A percentile compares a stretch with the other conserved stretches of the same genome.
These are phyloP conservation scores for Aurantiochytrium sp. DNA, from an alignment of 108 stramenopile species.

Conservation along the genomic window DNA sequence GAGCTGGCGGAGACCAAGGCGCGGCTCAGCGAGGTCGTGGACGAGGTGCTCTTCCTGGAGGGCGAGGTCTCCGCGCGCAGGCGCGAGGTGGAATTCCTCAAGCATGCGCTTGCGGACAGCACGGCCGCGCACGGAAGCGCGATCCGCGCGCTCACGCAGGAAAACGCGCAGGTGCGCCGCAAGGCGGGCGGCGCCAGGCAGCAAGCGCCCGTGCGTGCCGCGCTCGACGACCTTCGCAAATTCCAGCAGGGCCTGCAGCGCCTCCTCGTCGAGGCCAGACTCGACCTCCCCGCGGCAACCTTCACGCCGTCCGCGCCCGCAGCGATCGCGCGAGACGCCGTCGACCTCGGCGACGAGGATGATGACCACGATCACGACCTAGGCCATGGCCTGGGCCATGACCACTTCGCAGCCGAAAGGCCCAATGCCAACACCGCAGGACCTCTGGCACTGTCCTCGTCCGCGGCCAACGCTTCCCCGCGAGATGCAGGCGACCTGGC, in stretches of 20 bases:
- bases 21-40: background rate
- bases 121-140: background rate
- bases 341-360: background rate
- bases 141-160: background rate
- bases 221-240: background rate
- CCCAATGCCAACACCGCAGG: too few species aligned
- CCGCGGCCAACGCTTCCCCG: too few species aligned
- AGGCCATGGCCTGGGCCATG: background rate
- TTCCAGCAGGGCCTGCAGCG: constrained; percentile 16
- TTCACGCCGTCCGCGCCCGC: background rate
- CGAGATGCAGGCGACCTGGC: background rate
- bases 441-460: too few species aligned
- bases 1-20: background rate
- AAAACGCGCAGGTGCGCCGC: background rate
- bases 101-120: background rate
- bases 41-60: constrained; percentile 16
- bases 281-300: background rate
- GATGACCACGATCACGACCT: background rate
- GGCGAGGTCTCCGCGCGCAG: background rate
- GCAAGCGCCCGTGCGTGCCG: background rate
- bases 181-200: background rate
- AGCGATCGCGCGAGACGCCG: background rate
- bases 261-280: background rate
- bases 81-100: background rate
- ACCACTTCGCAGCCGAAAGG: too few species aligned